Evolutionary conservation across 805 yeast species (phyloP), one percentile per base, ranked within the genome.

Genomic region (Helenozyma baotianmanensis): DNA sequence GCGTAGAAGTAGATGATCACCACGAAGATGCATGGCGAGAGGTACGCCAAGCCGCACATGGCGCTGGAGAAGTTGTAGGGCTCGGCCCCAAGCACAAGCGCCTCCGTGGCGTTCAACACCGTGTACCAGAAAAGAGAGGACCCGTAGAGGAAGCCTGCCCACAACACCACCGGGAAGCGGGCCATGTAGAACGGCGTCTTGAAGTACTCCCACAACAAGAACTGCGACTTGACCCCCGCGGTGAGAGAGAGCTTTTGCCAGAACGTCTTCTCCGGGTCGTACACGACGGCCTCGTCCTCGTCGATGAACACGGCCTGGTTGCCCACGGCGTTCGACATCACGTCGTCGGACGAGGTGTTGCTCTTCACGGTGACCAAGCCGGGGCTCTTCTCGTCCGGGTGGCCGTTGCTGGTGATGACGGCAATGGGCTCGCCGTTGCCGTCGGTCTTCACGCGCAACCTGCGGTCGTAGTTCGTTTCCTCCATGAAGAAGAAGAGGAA

Each of bases 31-130:
- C 42, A 36, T 4, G 47, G 47, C 4, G 44, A 39, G 18, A 42
- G 23, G 33, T 42, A 42, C 10, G 44, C 44, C 44, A 42, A 42
- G 7, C 44, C 47, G 16, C 42, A 36, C 47, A 40, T 40, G 25
- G 47, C 21, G 11, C 72, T 43, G 5, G 68, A 56, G 46, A 74
- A 74, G 48, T 72, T 64, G 53, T 76, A 76, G n/a, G 79, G 80
- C 4, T 54, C 56, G 3, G 59, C 70, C 21, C 45, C 32, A 15
- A 49, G 42, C 10, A 49, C 51, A 19, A 43, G 29, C 9, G 54
- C 50, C 30, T 45, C 50, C 3, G 54, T 49, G 19, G 52, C 54
- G 30, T 49, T 49, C 28, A 49, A 49, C 13, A 48, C 50, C 25
- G 46, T 49, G 32, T 47, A 49, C 52, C 52, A 48, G 30, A 45